These are phyloP conservation scores for Fraxinus greggii DNA, from an alignment of 305 asterid genomes.

Conservation along the genomic window DNA sequence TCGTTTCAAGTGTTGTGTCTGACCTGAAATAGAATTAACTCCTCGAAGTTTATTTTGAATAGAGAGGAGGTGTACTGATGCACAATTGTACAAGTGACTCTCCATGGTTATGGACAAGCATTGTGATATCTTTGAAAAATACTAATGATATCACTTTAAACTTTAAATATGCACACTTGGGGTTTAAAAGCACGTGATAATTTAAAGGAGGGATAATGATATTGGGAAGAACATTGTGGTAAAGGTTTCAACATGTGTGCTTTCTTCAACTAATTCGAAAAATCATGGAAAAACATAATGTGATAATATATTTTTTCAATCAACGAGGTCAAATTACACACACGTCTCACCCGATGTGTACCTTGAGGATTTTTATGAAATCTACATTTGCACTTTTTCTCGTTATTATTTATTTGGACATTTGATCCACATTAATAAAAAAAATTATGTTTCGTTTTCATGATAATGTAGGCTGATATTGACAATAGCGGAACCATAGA, in stretches of 20 bases:
- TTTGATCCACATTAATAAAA: background rate
- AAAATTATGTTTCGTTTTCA: background rate
- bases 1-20: background rate
- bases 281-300: background rate
- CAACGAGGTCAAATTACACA: background rate
- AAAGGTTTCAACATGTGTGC: background rate
- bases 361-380: background rate
- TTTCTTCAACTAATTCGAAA: background rate
- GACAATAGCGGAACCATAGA: slow-evolving; percentile 90
- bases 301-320: background rate
- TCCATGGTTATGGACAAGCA: background rate
- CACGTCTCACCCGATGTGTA: background rate
- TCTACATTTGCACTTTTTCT: background rate
- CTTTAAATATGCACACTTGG: background rate
- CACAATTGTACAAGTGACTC: background rate
- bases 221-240: background rate
- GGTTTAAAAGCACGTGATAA: background rate
- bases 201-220: background rate
- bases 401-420: background rate
- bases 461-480: slow-evolving; percentile 66
- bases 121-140: background rate
- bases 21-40: background rate
- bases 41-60: background rate
- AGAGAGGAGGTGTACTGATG: background rate
- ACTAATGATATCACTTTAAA: background rate